These are phyloP conservation scores for Leucoagaricus sp. DNA, from an alignment of 1,284 basidiomycete genomes.

Conservation along the genomic window DNA sequence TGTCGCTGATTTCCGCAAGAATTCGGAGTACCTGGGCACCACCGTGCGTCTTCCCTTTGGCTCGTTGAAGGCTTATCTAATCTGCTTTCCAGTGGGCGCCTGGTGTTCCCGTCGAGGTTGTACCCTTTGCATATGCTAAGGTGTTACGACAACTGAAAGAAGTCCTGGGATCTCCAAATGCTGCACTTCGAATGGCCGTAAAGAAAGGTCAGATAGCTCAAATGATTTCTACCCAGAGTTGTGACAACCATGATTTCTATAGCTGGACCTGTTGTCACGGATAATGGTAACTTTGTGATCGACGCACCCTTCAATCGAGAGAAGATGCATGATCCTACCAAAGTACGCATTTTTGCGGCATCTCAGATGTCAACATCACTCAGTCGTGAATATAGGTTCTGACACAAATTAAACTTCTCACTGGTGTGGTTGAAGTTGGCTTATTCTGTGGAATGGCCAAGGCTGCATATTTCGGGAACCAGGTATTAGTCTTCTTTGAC, in stretches of 20 bases:
- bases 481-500: constrained; percentile 45
- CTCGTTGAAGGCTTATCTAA: not conserved
- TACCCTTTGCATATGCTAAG: constrained; percentile 93
- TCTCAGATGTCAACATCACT: not conserved
- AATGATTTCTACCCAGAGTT: not conserved
- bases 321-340: constrained; percentile 69
- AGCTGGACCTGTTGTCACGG: constrained; percentile 93
- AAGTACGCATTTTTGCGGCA: constrained; percentile 46
- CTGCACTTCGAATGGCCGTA: constrained; percentile 80
- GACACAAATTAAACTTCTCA: constrained; percentile 82
- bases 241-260: constrained; percentile 7
- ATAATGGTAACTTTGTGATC: constrained; percentile 96
- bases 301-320: constrained; percentile 84
- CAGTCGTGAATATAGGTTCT: constrained; percentile 52
- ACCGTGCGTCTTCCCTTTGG: constrained; percentile 54
- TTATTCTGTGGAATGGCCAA: constrained; percentile 93
- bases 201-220: constrained; percentile 51
- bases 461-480: constrained; percentile 96
- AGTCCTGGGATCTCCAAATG: constrained; percentile 62
- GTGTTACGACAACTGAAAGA: constrained; percentile 74
- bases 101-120: constrained; percentile 95
- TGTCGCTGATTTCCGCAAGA: constrained; percentile 96
- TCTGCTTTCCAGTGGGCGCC: constrained; percentile 65
- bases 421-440: constrained; percentile 97
- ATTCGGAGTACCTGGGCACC: constrained; percentile 80